Percentiles rank a stretch among this genome's conserved stretches.
Conservation (phyloP, 768 basidiomycete species). For the Trametes maxima region DNA sequence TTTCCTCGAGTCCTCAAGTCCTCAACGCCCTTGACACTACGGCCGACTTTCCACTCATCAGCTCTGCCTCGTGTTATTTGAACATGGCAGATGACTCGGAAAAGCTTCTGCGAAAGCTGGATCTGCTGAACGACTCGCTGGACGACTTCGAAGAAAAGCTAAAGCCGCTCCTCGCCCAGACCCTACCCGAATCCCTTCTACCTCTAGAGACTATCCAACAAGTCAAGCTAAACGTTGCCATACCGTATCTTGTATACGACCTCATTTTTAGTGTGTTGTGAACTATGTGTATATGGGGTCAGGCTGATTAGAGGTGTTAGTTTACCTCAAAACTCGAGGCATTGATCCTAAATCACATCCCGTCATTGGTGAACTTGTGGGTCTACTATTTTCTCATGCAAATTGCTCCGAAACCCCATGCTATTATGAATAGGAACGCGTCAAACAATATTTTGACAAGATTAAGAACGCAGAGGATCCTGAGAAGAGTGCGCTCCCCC, state of each 20-base stretch:
- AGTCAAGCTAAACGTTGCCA: slow-evolving; percentile 75
- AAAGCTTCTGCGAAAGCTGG: slow-evolving; percentile 45
- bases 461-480: slow-evolving; percentile 75
- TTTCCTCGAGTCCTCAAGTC: too few relatives aligned
- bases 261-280: slow-evolving; percentile 73
- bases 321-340: slow-evolving; percentile 80
- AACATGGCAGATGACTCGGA: slow-evolving; percentile 40
- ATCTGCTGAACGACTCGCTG: slow-evolving; percentile 56
- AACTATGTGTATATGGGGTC: background rate
- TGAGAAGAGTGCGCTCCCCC: slow-evolving; percentile 48
- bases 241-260: slow-evolving; percentile 86
- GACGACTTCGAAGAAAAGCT: slow-evolving; percentile 69
- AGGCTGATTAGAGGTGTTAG: slow-evolving; percentile 38
- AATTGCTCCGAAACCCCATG: background rate
- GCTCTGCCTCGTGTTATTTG: background rate
- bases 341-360: slow-evolving; percentile 80
- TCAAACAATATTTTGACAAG: slow-evolving; percentile 82
- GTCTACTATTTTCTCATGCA: slow-evolving; percentile 28
- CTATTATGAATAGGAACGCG: slow-evolving; percentile 54
- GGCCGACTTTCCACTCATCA: background rate
- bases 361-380: slow-evolving; percentile 71
- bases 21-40: too few relatives aligned
- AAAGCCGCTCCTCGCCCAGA: slow-evolving; percentile 65
- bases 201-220: slow-evolving; percentile 74
- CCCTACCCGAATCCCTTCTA: slow-evolving; percentile 66